Evolutionary conservation across 2,329 filamentous ascomycete species (phyloP), one percentile per base, ranked within the genome.

Genomic region (Cercospora canescens): DNA sequence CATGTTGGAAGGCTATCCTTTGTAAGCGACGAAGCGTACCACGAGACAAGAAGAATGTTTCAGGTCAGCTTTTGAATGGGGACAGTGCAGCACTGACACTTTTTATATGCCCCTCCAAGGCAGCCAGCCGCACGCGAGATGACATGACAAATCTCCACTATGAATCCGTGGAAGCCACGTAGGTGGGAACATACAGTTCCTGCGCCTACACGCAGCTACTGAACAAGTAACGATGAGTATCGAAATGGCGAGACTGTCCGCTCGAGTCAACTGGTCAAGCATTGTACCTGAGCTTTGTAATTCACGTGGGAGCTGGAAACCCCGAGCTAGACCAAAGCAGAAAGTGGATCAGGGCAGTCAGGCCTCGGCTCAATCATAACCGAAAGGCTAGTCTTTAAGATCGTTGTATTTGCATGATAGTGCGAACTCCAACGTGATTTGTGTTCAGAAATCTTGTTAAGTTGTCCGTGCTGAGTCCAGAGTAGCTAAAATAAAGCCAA

Each of bases 1-100:
- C 70, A 71, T 72, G 41, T 65, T 61, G 16, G 55, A 37, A 32
- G 30, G 18, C 50, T 65, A 37, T 3, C 26, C 12, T 55, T 35
- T 52, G 28, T 57, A 39, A 63, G 55, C 60, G 34, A 59, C 18
- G n/a, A 26, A 11, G n/a, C 21, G 45, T 30, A 55, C 30, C 30
- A n/a, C 41, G 26, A 28, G 37, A 18, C 34, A 28, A 24, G 52
- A 12, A 18, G 7, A 11, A 3, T 18, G 21, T 21, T 21, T 16
- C 8, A 45, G 18, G 39, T 45, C n/a, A 45, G 39, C 39, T 45
- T 24, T 26, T 12, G 30, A 32, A 48, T 48, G 18, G 9, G 24
- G 41, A 14, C 41, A 14, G 45, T 14, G 18, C 21, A 14, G 6
- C 45, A 58, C 64, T 45, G 24, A 66, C 64, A 55, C 52, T 37